Base-by-base conservation (phyloP, 331 rosid genomes). In the Acacia pycnantha region DNA sequence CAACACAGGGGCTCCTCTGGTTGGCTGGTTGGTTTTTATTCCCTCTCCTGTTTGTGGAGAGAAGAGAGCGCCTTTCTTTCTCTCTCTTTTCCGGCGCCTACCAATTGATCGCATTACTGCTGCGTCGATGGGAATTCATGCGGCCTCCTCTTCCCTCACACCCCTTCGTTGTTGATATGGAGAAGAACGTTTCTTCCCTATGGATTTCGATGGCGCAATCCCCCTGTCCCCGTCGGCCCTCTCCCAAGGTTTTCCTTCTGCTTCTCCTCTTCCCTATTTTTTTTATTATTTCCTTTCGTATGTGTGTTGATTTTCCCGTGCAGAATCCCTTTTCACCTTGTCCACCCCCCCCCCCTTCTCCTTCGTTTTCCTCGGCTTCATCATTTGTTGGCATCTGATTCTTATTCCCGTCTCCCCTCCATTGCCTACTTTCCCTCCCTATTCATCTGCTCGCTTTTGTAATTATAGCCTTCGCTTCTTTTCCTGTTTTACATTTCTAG, bases 21-120 rank as follows among this genome's bases (percentile, higher is more conserved):
- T 84, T 91, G 96, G 94, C 87, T 94, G 92, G 92, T 84, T 92
- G 93, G 90, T 90, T 92, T 87, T 90, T 91, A 93, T 91, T 91
- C 97, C 33, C 84, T 82, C 85, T 86, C 84, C 41, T 16, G 86
- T 90, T 87, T 95, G 98, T 93, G 97, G 98, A 93, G 94, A 73
- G 92, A 83, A 88, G 90, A 81, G 92, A 85, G 76, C 89, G 88
- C 93, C 78, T 70, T 61, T 48, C 54, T 58, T 67, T 76, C 61
- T 76, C 77, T 54, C 70, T 73, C 78, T 50, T 27, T 12, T 31
- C 15, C 27, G 24, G 41, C 43, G 41, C 11, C 41, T 6, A 31
- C 70, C 70, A 24, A 27, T 5, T 15, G 27, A 77, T 70, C n/a
- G 44, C 8, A 15, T 53, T 8, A 10, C 9, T 51, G 26, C 4